Base-by-base conservation (phyloP, 768 basidiomycete species). In the Auricularia sp. region DNA sequence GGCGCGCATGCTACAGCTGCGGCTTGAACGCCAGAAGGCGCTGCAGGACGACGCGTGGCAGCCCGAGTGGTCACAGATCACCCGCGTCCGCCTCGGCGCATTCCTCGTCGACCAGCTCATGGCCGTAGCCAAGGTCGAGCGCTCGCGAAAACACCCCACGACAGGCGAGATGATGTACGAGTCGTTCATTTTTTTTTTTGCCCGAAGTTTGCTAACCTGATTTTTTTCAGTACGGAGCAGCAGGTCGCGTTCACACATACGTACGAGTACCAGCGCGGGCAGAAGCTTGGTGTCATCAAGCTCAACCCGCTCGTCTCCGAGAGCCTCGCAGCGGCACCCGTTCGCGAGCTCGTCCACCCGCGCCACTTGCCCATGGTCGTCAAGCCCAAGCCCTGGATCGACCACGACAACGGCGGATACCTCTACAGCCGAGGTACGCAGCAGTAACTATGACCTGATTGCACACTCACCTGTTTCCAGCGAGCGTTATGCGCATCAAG, bases 321-420 rank as follows among this genome's bases (percentile, higher is more conserved):
- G 14, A 83, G 88, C 2, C 77, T 98, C 63, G 85, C 91, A 2
- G 85, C 83, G 65, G 95, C 98, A 66, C 79, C 75, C 47, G 71
- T 94, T 21, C 76, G 79, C 12, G 81, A 86, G 62, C 84, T 88
- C 0, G 78, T 98, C 18, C 93, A 96, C 75, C 94, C 96, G 16
- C 90, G 94, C 1, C 91, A 96, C 74, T 80, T 99, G 29, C 96
- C 96, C 8, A 99, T 98, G 97, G 81, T 99, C 6, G 83, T 95
- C 33, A 86, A 87, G 66, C 96, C 96, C 2, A 87, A 87, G 67
- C 91, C 92, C 0, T 98, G 95, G 96, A 70, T 90, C 1, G 78
- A 79, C 64, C 81, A 85, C 67, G 82, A 88, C 63, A 77, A 87
- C 56, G 96, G 97, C 3, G 91, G 88, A 1, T 98, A 98, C 72